These are phyloP conservation scores for Euphorbia peplus DNA, from an alignment of 345 rosid species.

Conservation along the genomic window DNA sequence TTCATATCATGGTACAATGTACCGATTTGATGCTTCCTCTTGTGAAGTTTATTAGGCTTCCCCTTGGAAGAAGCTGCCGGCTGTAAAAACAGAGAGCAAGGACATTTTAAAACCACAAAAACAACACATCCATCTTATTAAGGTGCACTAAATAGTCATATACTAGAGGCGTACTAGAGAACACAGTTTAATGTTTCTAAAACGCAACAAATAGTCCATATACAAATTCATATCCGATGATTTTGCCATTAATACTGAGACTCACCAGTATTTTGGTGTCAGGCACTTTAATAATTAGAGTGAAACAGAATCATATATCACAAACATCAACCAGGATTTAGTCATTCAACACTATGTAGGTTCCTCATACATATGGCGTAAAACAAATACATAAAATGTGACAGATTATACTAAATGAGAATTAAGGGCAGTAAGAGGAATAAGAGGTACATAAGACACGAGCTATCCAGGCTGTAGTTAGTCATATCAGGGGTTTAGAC, in stretches of 20 bases:
- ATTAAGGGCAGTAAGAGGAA: too few species aligned
- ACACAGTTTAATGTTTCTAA: too few species aligned
- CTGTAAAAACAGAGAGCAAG: slow-evolving; percentile 26
- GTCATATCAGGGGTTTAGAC: too few species aligned
- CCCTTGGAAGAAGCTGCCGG: slow-evolving; percentile 70
- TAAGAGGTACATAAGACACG: too few species aligned
- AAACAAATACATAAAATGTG: not conserved
- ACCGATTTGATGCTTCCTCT: slow-evolving; percentile 97
- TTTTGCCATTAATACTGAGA: not conserved
- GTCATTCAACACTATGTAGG: not conserved
- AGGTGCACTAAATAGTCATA: too few species aligned
- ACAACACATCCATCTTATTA: too few species aligned
- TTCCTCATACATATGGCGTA: not conserved
- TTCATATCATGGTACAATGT: slow-evolving; percentile 72
- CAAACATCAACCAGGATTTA: not conserved
- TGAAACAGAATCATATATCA: not conserved
- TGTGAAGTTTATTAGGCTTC: slow-evolving; percentile 85
- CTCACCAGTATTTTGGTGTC: not conserved
- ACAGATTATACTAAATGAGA: too few species aligned
- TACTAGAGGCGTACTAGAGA: too few species aligned
- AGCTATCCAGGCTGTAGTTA: too few species aligned
- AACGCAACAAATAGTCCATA: too few species aligned
- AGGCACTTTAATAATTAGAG: not conserved
- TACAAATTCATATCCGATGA: too few species aligned
- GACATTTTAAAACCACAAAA: not conserved